Evolutionary conservation across 768 basidiomycete species (phyloP).

Genomic region (Tylopilus plumbeoviolaceoides): DNA sequence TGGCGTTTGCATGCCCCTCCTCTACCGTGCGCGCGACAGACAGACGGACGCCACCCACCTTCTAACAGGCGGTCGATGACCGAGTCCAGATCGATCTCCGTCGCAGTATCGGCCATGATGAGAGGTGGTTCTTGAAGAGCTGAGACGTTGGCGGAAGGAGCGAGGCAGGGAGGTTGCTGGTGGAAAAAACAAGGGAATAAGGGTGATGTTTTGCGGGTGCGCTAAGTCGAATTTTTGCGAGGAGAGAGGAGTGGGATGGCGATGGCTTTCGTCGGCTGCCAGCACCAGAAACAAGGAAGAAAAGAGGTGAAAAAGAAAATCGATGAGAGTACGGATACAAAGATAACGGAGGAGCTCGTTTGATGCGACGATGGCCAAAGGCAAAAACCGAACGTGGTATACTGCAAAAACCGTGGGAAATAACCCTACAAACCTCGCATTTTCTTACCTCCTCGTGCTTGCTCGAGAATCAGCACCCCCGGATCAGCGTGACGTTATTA

Average conservation of each 20-base stretch:
- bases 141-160: conserved; percentile 15
- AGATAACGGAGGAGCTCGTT: conserved; percentile 32
- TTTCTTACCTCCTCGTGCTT: too few species aligned
- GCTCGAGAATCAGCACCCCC: too few species aligned
- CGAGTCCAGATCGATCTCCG: conserved; percentile 98
- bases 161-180: conserved; percentile 16
- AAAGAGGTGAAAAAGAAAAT: conserved; percentile 21
- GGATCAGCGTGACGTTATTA: too few species aligned
- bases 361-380: conserved; percentile 28
- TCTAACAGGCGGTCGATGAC: conserved; percentile 98
- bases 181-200: conserved; percentile 27
- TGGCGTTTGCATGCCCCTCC: neutral
- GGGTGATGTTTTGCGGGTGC: conserved; percentile 19
- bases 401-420: conserved; percentile 29
- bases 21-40: conserved; percentile 12
- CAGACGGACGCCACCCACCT: conserved; percentile 59
- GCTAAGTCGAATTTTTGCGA: conserved; percentile 20
- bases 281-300: conserved; percentile 18
- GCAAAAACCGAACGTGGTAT: conserved; percentile 32
- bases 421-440: neutral
- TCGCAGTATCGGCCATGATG: conserved; percentile 72
- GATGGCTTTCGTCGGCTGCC: conserved; percentile 21
- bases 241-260: conserved; percentile 2
- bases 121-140: conserved; percentile 7
- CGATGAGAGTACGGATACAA: conserved; percentile 31